These are phyloP conservation scores for Austroboletus niveus DNA, from an alignment of 1,284 basidiomycete species.

Conservation along the genomic window DNA sequence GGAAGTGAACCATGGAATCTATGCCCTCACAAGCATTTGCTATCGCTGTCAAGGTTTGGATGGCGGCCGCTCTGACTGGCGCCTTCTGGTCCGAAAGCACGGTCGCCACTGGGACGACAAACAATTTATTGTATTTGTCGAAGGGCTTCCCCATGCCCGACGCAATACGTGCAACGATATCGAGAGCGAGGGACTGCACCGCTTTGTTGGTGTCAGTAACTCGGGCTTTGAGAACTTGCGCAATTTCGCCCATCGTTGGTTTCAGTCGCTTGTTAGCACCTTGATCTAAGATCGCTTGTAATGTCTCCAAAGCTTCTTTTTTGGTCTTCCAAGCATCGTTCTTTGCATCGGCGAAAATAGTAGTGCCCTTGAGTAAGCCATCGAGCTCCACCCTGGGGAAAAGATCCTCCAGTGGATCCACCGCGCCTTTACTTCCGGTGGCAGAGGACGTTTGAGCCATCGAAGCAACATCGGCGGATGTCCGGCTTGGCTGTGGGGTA, in stretches of 20 bases:
- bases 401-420: constrained; percentile 86
- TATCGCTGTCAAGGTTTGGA: constrained; percentile 81
- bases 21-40: constrained; percentile 83
- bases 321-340: constrained; percentile 97
- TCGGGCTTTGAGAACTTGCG: constrained; percentile 83
- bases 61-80: constrained; percentile 76
- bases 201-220: constrained; percentile 93
- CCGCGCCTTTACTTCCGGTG: constrained; percentile 39
- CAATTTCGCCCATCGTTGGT: constrained; percentile 90
- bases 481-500: constrained; percentile 78
- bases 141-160: constrained; percentile 94
- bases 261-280: constrained; percentile 92
- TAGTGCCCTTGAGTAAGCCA: constrained; percentile 80
- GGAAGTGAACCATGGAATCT: constrained; percentile 77
- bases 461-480: constrained; percentile 69
- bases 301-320: constrained; percentile 90
- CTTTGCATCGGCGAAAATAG: constrained; percentile 79
- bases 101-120: constrained; percentile 76
- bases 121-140: constrained; percentile 82
- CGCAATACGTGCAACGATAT: constrained; percentile 88
- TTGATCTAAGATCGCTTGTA: constrained; percentile 85
- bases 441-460: constrained; percentile 40
- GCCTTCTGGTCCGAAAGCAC: constrained; percentile 95
- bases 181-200: constrained; percentile 88
- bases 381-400: constrained; percentile 96